Evolutionary conservation across 2,329 filamentous ascomycete genomes (phyloP), one percentile per base, ranked within the genome.

Genomic region (Colletotrichum endophyticum): DNA sequence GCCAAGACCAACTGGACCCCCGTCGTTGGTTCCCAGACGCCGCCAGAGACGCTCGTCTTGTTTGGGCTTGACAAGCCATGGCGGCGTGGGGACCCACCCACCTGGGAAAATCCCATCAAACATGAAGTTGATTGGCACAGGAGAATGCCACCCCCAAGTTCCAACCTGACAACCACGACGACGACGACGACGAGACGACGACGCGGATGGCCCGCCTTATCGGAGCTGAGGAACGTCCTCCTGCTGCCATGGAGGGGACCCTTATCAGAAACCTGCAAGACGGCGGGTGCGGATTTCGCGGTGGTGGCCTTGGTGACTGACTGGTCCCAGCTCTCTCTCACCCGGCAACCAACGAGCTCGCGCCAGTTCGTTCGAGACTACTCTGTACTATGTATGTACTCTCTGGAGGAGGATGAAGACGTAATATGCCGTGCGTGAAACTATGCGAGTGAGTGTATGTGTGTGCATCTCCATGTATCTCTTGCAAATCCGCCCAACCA

Each of bases 181-280:
- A 49, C 44, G 19, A 49, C 44, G 44, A 49, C 44, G 39, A 49
- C 39, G 44, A 49, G 19, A 22, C 44, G 19, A 49, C 44, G 44
- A 49, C 44, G 44, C 44, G 44, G 44, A 49, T 49, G 44, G 44
- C 27, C 72, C 61, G 66, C 63, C 72, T 77, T 75, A 77, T 77
- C 75, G 36, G 25, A 70, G 49, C 61, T 34, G 59, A 62, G 57
- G 30, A 62, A 32, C 19, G 27, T 30, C 8, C 57, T 30, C 57
- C 19, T 27, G 25, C n/a, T 30, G 27, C 13, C 59, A 9, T 62
- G 59, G 12, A 16, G 22, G n/a, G 53, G 70, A 39, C 59, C 67
- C 75, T 77, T 72, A 75, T 72, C 75, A 75, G 36, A 49, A 71
- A 72, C 68, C 74, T 78, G 73, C 72, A 72, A 70, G 69, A 76